Evolutionary conservation across 495 filamentous ascomycete genomes (phyloP), one percentile per base, ranked within the genome.

Genomic region (Ramalina intermedia): DNA sequence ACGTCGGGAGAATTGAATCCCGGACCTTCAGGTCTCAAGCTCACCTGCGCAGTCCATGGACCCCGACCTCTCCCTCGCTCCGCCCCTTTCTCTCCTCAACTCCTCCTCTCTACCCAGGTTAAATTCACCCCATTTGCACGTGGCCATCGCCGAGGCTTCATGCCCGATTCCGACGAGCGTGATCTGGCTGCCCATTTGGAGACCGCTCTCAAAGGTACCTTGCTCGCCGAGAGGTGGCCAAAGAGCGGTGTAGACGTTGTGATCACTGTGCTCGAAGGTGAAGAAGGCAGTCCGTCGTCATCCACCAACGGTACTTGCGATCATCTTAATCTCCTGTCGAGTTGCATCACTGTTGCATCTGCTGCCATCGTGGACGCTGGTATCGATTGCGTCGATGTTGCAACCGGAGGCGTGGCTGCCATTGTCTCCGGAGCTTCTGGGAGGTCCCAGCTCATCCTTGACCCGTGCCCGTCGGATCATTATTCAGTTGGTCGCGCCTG

Each of bases 121-220:
- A 96, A 96, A 66, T 96, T 91, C 58, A 89, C 93, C 0, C 88
- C 91, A 0, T 98, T 98, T 57, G 90, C 93, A 0, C 82, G 86
- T 0, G 77, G 76, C 14, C 76, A 82, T 58, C 74, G 91, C 26
- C 78, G 84, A 54, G 85, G 89, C 27, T 94, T 95, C 61, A 72
- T 95, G 35, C 83, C 89, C 26, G 90, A 96, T 60, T 67, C 79
- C 7, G 79, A 73, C 50, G 91, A 96, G 69, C 75, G 89, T 17
- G 91, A 98, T 63, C 80, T 98, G 2, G 84, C 82, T 13, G 83
- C 86, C 1, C 93, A 96, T 61, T 67, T 98, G 9, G 89, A 96
- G 62, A 86, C 86, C 7, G 91, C 93, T 43, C 70, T 98, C 23
- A 70, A 85, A 24, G 89, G 93, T 3, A 82, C 85, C 2, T 81